Conservation (phyloP, 768 basidiomycete species). For the Phylloporus arenicola region DNA sequence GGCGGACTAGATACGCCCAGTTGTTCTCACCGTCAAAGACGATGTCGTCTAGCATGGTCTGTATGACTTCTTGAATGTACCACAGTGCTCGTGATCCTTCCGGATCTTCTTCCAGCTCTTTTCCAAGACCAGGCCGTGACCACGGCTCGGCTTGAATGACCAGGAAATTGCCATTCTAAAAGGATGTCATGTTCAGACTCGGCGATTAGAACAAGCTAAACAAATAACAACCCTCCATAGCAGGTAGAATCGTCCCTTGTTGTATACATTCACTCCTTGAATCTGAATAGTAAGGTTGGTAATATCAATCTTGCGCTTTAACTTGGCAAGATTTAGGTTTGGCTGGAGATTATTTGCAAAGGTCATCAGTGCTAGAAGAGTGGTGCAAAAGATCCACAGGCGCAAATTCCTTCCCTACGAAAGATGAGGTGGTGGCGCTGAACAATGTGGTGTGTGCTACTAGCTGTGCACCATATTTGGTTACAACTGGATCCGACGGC, state of each 20-base stretch:
- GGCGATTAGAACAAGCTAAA: neutral
- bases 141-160: constrained; percentile 30
- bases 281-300: constrained; percentile 19
- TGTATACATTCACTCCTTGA: constrained; percentile 1
- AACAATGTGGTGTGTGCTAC: neutral
- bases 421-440: neutral
- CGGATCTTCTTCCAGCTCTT: neutral
- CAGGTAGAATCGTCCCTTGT: constrained; percentile 19
- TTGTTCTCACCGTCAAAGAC: constrained; percentile 28
- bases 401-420: constrained; percentile 24
- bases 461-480: constrained; percentile 19
- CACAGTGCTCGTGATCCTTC: constrained; percentile 22
- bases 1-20: constrained; percentile 30
- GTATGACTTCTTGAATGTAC: constrained; percentile 28
- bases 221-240: constrained; percentile 16
- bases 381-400: constrained; percentile 22
- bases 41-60: constrained; percentile 30
- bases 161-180: constrained; percentile 25
- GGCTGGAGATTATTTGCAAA: constrained; percentile 5
- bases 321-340: constrained; percentile 14
- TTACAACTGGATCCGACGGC: no score
- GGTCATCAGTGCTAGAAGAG: neutral
- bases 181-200: neutral
- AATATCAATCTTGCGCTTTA: constrained; percentile 24
- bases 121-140: constrained; percentile 10